A percentile compares a stretch with the other conserved stretches of the same genome.
phyloP scores from a whole-genome alignment of 345 rosid genomes.

The Linum trigynum region DNA sequence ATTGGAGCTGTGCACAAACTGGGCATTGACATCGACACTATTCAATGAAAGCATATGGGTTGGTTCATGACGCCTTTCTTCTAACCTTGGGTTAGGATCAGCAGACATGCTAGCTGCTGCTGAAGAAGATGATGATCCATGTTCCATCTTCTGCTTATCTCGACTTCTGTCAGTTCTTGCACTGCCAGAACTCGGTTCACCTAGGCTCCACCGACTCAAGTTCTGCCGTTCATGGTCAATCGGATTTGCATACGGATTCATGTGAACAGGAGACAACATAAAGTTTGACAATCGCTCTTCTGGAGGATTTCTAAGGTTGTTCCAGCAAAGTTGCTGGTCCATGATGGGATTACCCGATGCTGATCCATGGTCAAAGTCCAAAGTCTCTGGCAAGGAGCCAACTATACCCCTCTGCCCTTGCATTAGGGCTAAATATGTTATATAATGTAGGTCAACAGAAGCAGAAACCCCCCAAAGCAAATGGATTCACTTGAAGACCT shows the following conservation, averaged over 20 bases:
- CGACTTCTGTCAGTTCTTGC: conserved; percentile 29
- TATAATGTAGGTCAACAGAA: neutral
- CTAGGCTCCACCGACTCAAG: conserved; percentile 37
- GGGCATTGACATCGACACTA: conserved; percentile 27
- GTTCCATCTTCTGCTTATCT: conserved; percentile 34
- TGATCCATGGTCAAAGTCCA: conserved; percentile 75
- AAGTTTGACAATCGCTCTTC: conserved; percentile 40
- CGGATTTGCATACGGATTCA: conserved; percentile 33
- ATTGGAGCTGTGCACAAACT: conserved; percentile 36
- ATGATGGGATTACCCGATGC: conserved; percentile 46
- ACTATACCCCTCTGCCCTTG: conserved; percentile 74
- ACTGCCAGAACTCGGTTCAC: conserved; percentile 50
- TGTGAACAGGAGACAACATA: conserved; percentile 35
- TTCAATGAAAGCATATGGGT: conserved; percentile 22
- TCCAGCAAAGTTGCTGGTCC: conserved; percentile 64
- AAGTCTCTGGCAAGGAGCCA: conserved; percentile 61
- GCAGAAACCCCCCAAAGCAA: too few relatives aligned
- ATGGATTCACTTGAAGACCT: neutral
- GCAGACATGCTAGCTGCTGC: conserved; percentile 13
- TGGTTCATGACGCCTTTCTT: conserved; percentile 36
- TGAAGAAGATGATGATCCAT: conserved; percentile 33
- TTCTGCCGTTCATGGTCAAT: conserved; percentile 42
- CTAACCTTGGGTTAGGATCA: conserved; percentile 30
- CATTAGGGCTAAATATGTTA: conserved; percentile 39
- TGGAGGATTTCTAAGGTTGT: conserved; percentile 37